phyloP scores from a whole-genome alignment of 371 early-diverging fungal genomes.

The Sporodiniella umbellata region DNA sequence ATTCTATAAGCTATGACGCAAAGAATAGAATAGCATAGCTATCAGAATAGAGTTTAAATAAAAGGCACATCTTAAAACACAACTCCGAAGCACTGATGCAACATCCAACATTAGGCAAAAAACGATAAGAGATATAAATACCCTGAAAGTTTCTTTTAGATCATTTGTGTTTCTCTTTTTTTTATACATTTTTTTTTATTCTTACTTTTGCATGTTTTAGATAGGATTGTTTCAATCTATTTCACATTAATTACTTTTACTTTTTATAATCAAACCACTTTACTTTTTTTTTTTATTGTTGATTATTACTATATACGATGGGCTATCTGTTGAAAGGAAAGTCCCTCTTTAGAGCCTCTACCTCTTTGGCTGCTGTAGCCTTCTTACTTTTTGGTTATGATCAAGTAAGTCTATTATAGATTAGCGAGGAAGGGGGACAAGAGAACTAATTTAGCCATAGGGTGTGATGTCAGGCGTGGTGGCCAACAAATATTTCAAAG shows the following conservation, averaged over 20 bases:
- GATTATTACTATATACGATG: conserved; percentile 10
- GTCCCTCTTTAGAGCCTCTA: conserved; percentile 36
- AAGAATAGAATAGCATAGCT: neutral
- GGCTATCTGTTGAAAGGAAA: conserved; percentile 33
- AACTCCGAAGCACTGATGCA: conserved; percentile 1
- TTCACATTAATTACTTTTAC: too few relatives aligned
- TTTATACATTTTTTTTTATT: neutral
- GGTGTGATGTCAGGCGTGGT: conserved; percentile 51
- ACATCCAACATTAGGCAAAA: neutral
- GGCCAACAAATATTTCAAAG: conserved; percentile 26
- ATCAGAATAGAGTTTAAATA: conserved; percentile 1
- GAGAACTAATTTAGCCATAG: conserved; percentile 4
- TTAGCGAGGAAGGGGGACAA: neutral
- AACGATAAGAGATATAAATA: neutral
- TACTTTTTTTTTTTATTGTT: neutral
- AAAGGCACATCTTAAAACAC: conserved; percentile 3
- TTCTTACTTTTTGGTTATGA: conserved; percentile 52
- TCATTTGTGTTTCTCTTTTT: neutral
- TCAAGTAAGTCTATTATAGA: conserved; percentile 23
- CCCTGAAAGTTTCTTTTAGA: neutral
- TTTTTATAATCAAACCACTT: too few relatives aligned
- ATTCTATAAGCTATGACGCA: neutral
- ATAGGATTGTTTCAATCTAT: too few relatives aligned
- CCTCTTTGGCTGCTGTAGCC: conserved; percentile 43
- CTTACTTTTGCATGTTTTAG: too few relatives aligned